Conservation (phyloP, 1,284 basidiomycete genomes). For the Ceratobasidium theobromae region DNA sequence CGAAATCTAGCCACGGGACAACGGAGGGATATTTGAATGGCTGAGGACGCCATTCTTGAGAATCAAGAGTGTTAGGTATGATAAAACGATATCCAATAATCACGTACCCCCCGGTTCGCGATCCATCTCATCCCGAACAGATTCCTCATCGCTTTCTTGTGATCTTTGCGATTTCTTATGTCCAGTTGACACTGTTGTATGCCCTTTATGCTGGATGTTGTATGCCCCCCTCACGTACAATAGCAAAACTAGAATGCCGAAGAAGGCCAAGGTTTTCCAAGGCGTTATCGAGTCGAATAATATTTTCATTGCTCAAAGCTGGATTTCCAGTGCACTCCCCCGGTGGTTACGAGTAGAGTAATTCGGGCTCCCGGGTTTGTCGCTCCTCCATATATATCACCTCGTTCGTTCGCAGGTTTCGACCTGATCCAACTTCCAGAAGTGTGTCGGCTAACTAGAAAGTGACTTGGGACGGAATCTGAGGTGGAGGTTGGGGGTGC, state of each 20-base stretch:
- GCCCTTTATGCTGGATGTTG: background rate
- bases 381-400: too few relatives aligned
- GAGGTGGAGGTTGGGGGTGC: background rate
- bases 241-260: background rate
- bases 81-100: background rate
- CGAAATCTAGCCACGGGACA: conserved; percentile 27
- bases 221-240: background rate
- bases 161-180: background rate
- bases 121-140: conserved; percentile 20
- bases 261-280: background rate
- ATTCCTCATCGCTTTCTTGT: background rate
- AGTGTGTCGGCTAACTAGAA: too few relatives aligned
- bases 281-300: background rate
- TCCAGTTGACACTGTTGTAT: background rate
- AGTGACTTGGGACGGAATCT: background rate
- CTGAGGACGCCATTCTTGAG: conserved; percentile 28
- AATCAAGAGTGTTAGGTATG: background rate
- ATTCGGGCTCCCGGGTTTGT: too few relatives aligned
- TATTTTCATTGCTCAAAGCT: too few relatives aligned
- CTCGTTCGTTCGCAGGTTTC: too few relatives aligned
- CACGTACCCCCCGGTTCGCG: conserved; percentile 22
- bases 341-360: too few relatives aligned
- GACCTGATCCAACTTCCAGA: too few relatives aligned
- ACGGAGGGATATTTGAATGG: conserved; percentile 33
- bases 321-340: too few relatives aligned